Evolutionary conservation across 1,284 basidiomycete species (phyloP), one percentile per base, ranked within the genome.

Genomic region (Trametes versicolor): DNA sequence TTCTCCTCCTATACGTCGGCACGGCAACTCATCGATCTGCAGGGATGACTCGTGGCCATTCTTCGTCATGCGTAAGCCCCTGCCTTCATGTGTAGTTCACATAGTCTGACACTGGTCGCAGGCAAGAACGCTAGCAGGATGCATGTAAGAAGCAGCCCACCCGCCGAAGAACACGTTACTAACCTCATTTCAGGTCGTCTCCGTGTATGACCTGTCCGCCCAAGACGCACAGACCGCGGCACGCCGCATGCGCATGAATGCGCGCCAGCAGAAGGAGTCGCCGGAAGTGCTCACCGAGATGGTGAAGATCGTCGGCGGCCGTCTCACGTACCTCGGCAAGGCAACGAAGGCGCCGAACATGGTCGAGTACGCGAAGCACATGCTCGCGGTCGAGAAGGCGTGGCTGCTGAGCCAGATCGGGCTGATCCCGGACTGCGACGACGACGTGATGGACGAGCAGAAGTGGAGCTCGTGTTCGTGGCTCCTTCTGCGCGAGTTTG

Each of bases 361-460:
- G 82, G 67, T 87, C 10, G 77, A 79, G n/a, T 86, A 87, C 77
- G 91, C 92, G 1, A 77, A 84, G 59, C 80, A 87, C 52, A 80
- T 94, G 76, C 80, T 93, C 17, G 72, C 80, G 19, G 82, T 86
- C n/a, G 94, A 95, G 78, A 92, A 92, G 73, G 88, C 85, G 27
- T 95, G 91, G 92, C 78, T 94, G 36, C 78, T 89, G 45, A 91
- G 88, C 71, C 87, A 88, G 74, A 89, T 94, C 58, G 92, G 92
- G 73, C 76, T 82, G 71, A 86, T 87, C 53, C 85, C 86, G 8
- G 93, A 95, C 73, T 89, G 88, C 73, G 93, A 95, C 74, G 93
- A 94, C 78, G 92, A 95, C 77, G 92, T 95, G 51, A 93, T 94
- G 92, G 89, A 91, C 74, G 91, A 92, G 78, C 85, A 95, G 88